A percentile compares a stretch with the other conserved stretches of the same genome.
Conservation (phyloP, 805 yeast species). For the Saccharomycopsis sp. region DNA sequence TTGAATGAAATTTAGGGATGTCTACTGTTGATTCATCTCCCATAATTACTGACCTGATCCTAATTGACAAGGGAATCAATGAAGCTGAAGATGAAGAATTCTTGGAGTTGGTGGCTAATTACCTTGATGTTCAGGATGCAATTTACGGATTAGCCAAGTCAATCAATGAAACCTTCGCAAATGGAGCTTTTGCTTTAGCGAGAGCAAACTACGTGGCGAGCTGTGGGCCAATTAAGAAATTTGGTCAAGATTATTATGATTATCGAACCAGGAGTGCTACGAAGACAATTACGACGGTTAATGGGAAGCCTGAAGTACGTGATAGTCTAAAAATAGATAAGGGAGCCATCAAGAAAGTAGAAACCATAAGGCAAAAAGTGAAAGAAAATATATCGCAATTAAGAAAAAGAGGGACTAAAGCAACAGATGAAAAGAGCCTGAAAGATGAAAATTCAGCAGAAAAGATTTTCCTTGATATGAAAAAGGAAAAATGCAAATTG, state of each 20-base stretch:
- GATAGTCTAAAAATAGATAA: not conserved
- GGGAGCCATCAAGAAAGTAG: not conserved
- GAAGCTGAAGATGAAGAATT: too few relatives aligned
- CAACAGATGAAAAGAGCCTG: not conserved
- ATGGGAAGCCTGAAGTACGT: not conserved
- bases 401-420: not conserved
- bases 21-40: too few relatives aligned
- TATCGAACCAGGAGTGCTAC: constrained; percentile 11
- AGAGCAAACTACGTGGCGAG: constrained; percentile 13
- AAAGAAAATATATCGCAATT: not conserved
- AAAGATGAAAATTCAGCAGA: too few relatives aligned
- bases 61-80: too few relatives aligned
- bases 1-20: too few relatives aligned
- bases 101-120: not conserved
- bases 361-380: not conserved
- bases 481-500: constrained; percentile 3
- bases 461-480: not conserved
- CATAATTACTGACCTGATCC: too few relatives aligned
- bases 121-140: constrained; percentile 8
- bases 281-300: not conserved
- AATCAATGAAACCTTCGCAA: constrained; percentile 8
- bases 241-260: constrained; percentile 17
- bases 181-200: constrained; percentile 8
- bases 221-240: constrained; percentile 9
- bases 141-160: constrained; percentile 14